Conservation (phyloP, 2,329 filamentous ascomycete genomes). For the Diaporthe australafricana region DNA sequence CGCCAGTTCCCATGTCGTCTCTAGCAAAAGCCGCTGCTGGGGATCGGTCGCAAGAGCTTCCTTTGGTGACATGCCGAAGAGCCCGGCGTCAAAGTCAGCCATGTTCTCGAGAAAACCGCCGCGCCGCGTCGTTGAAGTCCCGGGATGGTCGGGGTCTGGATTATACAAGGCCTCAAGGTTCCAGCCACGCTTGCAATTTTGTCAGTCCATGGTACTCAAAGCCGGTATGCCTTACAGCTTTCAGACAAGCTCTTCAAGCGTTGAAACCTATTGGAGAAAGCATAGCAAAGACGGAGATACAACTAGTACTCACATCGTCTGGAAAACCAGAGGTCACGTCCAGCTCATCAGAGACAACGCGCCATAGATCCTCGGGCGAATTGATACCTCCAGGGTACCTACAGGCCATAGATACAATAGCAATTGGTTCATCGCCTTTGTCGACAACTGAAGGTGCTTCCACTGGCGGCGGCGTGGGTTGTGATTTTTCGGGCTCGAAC, state of each 20-base stretch:
- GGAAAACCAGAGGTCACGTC: constrained; percentile 31
- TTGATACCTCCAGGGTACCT: constrained; percentile 26
- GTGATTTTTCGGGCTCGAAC: neutral
- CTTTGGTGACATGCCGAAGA: constrained; percentile 42
- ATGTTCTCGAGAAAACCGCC: constrained; percentile 24
- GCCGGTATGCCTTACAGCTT: too few species aligned
- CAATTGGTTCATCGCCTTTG: neutral
- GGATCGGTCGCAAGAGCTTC: constrained; percentile 41
- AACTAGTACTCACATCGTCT: neutral
- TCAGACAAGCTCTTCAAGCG: too few species aligned
- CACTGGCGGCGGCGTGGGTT: neutral
- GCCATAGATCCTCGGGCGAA: constrained; percentile 26
- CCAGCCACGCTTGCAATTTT: constrained; percentile 3
- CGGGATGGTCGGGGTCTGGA: constrained; percentile 38
- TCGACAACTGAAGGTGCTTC: neutral
- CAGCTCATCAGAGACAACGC: neutral
- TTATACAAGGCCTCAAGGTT: constrained; percentile 5
- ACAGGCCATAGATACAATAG: constrained; percentile 29
- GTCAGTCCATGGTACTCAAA: neutral
- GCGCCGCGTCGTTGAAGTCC: constrained; percentile 16
- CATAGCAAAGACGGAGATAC: neutral
- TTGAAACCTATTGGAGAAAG: too few species aligned
- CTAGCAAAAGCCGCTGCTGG: constrained; percentile 36
- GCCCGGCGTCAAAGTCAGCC: constrained; percentile 41
- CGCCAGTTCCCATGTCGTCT: constrained; percentile 41